Conservation (phyloP, 1,284 basidiomycete species). For the Phaffia rhodozyma region DNA sequence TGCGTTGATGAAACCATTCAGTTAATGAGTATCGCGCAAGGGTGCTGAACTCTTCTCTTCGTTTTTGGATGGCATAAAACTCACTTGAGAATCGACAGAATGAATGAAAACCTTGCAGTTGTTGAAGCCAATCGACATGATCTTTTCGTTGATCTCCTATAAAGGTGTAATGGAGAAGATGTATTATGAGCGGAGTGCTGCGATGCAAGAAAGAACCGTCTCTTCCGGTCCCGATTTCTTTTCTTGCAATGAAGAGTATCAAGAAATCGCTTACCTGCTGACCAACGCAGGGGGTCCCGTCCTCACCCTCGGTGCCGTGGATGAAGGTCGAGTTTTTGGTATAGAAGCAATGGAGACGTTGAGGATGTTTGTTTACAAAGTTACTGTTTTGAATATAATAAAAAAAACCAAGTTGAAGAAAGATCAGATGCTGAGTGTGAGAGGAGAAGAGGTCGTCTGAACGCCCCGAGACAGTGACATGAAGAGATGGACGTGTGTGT, state of each 20-base stretch:
- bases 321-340: slow-evolving; percentile 94
- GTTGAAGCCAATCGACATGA: slow-evolving; percentile 82
- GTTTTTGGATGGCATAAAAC: not conserved
- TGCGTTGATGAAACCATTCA: slow-evolving; percentile 22
- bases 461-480: not conserved
- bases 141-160: slow-evolving; percentile 95
- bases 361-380: slow-evolving; percentile 93
- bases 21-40: not conserved
- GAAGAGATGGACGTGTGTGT: not conserved
- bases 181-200: not conserved
- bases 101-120: slow-evolving; percentile 98
- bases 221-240: not conserved
- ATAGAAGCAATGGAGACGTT: slow-evolving; percentile 97
- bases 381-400: slow-evolving; percentile 40
- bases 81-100: slow-evolving; percentile 71
- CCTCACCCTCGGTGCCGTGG: slow-evolving; percentile 92
- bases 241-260: not conserved
- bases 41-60: too few species aligned
- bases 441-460: not conserved
- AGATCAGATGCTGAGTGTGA: not conserved
- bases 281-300: slow-evolving; percentile 71
- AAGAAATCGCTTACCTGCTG: slow-evolving; percentile 56
- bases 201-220: slow-evolving; percentile 13
- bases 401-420: not conserved
- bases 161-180: not conserved